These are phyloP conservation scores for Coniella lustricola DNA, from an alignment of 2,329 filamentous ascomycete genomes.

Conservation along the genomic window DNA sequence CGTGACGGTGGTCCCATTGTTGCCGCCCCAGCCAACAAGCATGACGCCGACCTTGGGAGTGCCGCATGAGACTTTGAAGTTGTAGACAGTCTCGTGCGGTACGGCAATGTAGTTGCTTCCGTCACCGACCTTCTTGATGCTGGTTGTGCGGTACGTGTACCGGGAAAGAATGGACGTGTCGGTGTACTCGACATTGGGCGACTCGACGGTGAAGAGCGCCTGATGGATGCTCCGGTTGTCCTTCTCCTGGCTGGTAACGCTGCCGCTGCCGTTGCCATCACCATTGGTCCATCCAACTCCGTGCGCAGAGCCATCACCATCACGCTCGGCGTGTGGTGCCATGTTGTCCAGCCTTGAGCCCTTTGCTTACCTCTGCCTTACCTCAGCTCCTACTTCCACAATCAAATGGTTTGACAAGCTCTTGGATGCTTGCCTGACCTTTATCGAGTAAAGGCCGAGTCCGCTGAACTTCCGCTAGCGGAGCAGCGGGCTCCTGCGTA, in stretches of 20 bases:
- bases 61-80: slow-evolving; percentile 96
- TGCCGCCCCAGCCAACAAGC: slow-evolving; percentile 96
- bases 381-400: slow-evolving; percentile 18
- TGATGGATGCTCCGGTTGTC: slow-evolving; percentile 48
- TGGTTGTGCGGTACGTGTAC: slow-evolving; percentile 94
- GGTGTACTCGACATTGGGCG: slow-evolving; percentile 88
- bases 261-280: slow-evolving; percentile 18
- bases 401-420: background rate
- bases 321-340: slow-evolving; percentile 81
- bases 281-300: slow-evolving; percentile 46
- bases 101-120: slow-evolving; percentile 70
- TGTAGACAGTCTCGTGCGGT: slow-evolving; percentile 83
- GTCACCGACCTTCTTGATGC: slow-evolving; percentile 54
- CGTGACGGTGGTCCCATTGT: slow-evolving; percentile 96
- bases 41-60: slow-evolving; percentile 93
- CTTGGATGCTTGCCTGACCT: slow-evolving; percentile 24
- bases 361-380: background rate
- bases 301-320: slow-evolving; percentile 46
- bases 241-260: slow-evolving; percentile 34
- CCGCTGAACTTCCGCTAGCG: slow-evolving; percentile 77
- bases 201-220: slow-evolving; percentile 73
- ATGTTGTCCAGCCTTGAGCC: slow-evolving; percentile 53
- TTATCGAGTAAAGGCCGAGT: slow-evolving; percentile 55
- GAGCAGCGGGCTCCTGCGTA: slow-evolving; percentile 95
- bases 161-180: slow-evolving; percentile 82